Evolutionary conservation across 352 stramenopile species (phyloP), one percentile per base, ranked within the genome.

Genomic region (Globisporangium uncinulatum): DNA sequence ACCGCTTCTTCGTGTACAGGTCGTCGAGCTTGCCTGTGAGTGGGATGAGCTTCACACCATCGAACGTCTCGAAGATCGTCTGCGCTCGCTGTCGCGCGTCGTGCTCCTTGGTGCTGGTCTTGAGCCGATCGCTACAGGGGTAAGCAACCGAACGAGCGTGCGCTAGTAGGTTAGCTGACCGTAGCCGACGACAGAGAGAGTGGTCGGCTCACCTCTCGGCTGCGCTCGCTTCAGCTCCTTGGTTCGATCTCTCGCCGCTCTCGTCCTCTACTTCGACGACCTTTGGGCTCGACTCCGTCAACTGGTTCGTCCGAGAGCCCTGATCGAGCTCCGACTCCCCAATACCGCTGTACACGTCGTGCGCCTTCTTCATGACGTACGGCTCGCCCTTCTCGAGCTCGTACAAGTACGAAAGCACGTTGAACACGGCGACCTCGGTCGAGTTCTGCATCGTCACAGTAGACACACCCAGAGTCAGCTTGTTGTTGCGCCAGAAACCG

Each of bases 341-440:
- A 44, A 94, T 89, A n/a, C 84, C 84, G 34, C 84, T 94, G 70
- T 91, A 94, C 55, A 94, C 83, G 19, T 94, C 84, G 59, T 94
- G 84, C 1, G 73, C 80, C 66, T 94, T 96, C 45, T 69, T 82
- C 88, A 97, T 97, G 41, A 72, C 67, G 73, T 98, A 98, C 17
- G 73, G 65, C 17, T 77, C 71, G 0, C 83, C 83, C 4, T 83
- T 95, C 64, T 98, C 93, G 31, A 97, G 79, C 62, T 95, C 85
- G 63, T 94, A 94, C 48, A 98, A 59, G 57, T 84, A 92, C 51
- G 80, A 96, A 20, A 97, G 71, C 20, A 98, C 56, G 57, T 97
- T 98, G 70, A 93, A 97, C 32, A 97, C 79, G 0, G 91, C 76
- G 32, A 98, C 78, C 57, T 98, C 92, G 9, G 79, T 84, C 24